Evolutionary conservation across 2,329 filamentous ascomycete genomes (phyloP).

Genomic region (Fusarium hainanense): DNA sequence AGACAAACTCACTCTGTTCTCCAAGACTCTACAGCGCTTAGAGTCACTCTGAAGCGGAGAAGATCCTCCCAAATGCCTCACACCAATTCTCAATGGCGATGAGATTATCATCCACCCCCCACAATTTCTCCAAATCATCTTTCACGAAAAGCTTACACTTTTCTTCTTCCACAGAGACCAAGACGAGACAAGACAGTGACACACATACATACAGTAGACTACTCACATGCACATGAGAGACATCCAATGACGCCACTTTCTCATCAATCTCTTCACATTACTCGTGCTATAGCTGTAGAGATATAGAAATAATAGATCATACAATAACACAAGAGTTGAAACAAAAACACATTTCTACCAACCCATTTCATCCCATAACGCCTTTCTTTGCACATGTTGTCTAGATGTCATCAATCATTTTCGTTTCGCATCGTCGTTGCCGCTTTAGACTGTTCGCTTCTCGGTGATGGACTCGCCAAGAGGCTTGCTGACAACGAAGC

Average conservation of each 20-base stretch:
- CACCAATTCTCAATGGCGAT: constrained; percentile 13
- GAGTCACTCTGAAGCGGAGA: background rate
- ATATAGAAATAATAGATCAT: background rate
- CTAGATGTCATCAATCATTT: constrained; percentile 20
- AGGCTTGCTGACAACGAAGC: constrained; percentile 62
- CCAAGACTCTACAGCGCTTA: background rate
- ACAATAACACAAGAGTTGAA: background rate
- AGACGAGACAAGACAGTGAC: background rate
- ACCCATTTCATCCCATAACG: constrained; percentile 2
- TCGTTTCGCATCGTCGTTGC: constrained; percentile 17
- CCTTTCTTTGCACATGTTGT: constrained; percentile 13
- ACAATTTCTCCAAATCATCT: constrained; percentile 35
- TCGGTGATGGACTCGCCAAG: constrained; percentile 69
- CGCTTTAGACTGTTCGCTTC: constrained; percentile 60
- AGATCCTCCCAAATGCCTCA: constrained; percentile 21
- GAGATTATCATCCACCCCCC: constrained; percentile 12
- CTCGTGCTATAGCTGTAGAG: constrained; percentile 5
- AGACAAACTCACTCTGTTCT: background rate
- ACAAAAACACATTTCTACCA: background rate
- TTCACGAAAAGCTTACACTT: background rate
- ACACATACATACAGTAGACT: background rate
- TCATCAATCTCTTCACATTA: constrained; percentile 25
- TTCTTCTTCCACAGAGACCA: background rate
- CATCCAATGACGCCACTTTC: constrained; percentile 32
- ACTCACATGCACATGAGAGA: constrained; percentile 4